phyloP scores from a whole-genome alignment of 495 filamentous ascomycete genomes.

The Penicillium ucsense region DNA sequence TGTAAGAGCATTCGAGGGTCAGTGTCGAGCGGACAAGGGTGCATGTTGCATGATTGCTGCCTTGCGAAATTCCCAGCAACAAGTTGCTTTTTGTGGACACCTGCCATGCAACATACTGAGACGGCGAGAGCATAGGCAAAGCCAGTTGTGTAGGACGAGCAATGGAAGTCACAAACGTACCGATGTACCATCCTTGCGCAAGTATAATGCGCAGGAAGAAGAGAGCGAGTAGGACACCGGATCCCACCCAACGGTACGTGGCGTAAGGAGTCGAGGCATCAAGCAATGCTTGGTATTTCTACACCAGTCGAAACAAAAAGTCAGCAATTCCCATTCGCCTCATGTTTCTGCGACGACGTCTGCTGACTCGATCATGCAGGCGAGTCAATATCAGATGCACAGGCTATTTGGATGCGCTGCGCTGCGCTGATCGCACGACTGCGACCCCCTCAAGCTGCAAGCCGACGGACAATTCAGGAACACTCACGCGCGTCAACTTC shows the following conservation, averaged over 20 bases:
- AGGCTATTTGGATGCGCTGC: slow-evolving; percentile 1
- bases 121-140: neutral
- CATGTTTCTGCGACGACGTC: too few relatives aligned
- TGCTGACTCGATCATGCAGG: too few relatives aligned
- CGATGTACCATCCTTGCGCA: slow-evolving; percentile 97
- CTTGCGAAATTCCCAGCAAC: too few relatives aligned
- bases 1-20: slow-evolving; percentile 18
- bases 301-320: slow-evolving; percentile 13
- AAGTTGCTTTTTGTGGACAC: too few relatives aligned
- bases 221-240: slow-evolving; percentile 57
- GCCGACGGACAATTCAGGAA: slow-evolving; percentile 1
- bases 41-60: too few relatives aligned
- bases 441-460: slow-evolving; percentile 20
- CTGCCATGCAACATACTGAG: neutral
- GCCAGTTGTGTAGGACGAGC: too few relatives aligned
- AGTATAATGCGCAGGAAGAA: slow-evolving; percentile 86
- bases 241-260: slow-evolving; percentile 80
- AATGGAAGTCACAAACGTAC: slow-evolving; percentile 38
- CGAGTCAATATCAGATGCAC: neutral
- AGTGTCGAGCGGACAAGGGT: too few relatives aligned
- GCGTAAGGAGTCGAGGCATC: slow-evolving; percentile 86
- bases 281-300: slow-evolving; percentile 94
- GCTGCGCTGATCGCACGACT: slow-evolving; percentile 2
- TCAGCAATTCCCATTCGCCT: too few relatives aligned
- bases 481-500: slow-evolving; percentile 54